Conservation (phyloP, 352 stramenopile species). For the Phytophthora podocarpi region DNA sequence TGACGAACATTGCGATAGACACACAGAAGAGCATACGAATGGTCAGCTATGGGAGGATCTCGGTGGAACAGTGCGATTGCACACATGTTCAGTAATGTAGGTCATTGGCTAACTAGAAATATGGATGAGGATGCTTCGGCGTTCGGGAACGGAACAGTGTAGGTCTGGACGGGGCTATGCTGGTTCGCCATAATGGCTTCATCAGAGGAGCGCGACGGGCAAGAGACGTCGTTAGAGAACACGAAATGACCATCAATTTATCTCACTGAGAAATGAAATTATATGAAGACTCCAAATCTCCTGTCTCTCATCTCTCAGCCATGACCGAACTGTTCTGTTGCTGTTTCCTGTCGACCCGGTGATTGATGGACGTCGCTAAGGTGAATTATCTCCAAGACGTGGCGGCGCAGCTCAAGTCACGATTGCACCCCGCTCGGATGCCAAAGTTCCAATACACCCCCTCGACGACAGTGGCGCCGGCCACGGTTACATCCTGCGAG, state of each 20-base stretch:
- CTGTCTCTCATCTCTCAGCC: too few species aligned
- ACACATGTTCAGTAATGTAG: neutral
- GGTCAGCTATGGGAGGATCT: too few species aligned
- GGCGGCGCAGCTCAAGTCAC: neutral
- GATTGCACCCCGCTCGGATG: neutral
- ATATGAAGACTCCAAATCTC: too few species aligned
- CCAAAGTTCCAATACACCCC: neutral
- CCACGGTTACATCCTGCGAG: too few species aligned
- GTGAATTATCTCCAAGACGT: too few species aligned
- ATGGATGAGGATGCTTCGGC: neutral
- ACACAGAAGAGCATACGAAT: neutral
- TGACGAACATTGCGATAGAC: neutral
- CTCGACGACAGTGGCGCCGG: neutral
- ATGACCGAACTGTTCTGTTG: too few species aligned
- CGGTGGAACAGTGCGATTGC: neutral
- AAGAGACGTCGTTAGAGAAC: neutral
- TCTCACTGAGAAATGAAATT: neutral
- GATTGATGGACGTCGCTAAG: too few species aligned
- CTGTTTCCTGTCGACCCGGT: too few species aligned
- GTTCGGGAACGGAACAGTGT: neutral
- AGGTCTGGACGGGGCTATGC: neutral
- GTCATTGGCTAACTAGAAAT: neutral
- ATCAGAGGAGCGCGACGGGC: too few species aligned
- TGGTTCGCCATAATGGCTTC: neutral
- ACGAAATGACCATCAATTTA: neutral